A percentile compares a stretch with the other conserved stretches of the same genome.
phyloP scores from a whole-genome alignment of 352 stramenopile species.

The Elongisporangium prolatum region DNA sequence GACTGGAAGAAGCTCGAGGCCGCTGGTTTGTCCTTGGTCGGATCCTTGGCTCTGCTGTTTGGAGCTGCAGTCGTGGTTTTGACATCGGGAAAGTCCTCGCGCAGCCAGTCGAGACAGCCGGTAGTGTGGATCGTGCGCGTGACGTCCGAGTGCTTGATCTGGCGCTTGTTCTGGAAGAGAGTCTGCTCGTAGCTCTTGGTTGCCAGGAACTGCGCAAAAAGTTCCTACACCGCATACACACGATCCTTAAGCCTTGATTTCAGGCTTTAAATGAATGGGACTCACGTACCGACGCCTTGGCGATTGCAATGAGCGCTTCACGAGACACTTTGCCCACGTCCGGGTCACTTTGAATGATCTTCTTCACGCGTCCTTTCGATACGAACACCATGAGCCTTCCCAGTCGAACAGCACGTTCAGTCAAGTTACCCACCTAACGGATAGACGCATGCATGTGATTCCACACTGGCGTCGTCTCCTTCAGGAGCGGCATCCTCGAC shows the following conservation, averaged over 20 bases:
- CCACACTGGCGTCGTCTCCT: conserved; percentile 20
- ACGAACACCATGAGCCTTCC: background rate
- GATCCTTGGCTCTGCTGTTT: conserved; percentile 7
- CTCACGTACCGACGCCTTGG: conserved; percentile 82
- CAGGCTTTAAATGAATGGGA: background rate
- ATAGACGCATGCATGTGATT: conserved; percentile 47
- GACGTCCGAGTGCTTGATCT: conserved; percentile 76
- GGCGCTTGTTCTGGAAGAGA: conserved; percentile 77
- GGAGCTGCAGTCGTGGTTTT: conserved; percentile 14
- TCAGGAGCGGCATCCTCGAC: conserved; percentile 49
- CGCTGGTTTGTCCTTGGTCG: conserved; percentile 20
- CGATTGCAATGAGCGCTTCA: conserved; percentile 89
- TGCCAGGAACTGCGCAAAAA: conserved; percentile 87
- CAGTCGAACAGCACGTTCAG: background rate
- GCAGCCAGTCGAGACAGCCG: conserved; percentile 75
- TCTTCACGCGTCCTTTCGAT: conserved; percentile 80
- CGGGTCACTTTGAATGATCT: conserved; percentile 92
- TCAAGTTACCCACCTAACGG: conserved; percentile 25
- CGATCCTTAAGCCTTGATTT: background rate
- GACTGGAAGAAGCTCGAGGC: conserved; percentile 53
- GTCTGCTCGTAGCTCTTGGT: conserved; percentile 87
- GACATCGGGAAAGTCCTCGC: conserved; percentile 77
- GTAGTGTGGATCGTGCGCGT: conserved; percentile 75
- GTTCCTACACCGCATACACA: conserved; percentile 51
- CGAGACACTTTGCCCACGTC: conserved; percentile 90